phyloP scores from a whole-genome alignment of 2,329 filamentous ascomycete genomes.

The Coniochaeta hoffmannii region DNA sequence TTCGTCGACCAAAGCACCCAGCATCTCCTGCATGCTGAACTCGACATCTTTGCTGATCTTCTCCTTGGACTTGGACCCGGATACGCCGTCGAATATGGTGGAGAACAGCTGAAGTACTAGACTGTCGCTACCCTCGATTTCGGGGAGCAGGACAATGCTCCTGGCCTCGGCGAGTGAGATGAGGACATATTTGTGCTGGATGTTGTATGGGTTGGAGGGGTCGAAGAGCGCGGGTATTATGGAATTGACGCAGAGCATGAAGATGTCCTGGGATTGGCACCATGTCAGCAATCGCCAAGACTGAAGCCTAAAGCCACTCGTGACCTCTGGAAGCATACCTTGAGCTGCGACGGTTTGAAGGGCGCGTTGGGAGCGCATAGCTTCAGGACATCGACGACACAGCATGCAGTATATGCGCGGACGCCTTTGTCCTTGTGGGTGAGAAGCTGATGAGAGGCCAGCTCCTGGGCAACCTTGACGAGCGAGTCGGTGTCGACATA shows the following conservation, averaged over 20 bases:
- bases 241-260: conserved; percentile 76
- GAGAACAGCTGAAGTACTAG: conserved; percentile 78
- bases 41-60: conserved; percentile 89
- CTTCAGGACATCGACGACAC: conserved; percentile 85
- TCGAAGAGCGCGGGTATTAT: conserved; percentile 81
- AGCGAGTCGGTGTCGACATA: conserved; percentile 78
- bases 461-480: conserved; percentile 72
- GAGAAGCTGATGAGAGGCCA: conserved; percentile 74
- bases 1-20: conserved; percentile 84
- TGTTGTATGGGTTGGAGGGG: conserved; percentile 82
- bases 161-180: conserved; percentile 86
- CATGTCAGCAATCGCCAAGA: neutral
- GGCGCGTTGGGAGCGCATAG: conserved; percentile 93
- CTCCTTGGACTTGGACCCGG: conserved; percentile 67
- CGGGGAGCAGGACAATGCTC: conserved; percentile 85
- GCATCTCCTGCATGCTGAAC: conserved; percentile 80
- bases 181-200: conserved; percentile 86
- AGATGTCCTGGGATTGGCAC: conserved; percentile 65
- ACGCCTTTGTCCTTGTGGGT: conserved; percentile 92
- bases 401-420: conserved; percentile 80
- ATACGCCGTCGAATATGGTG: conserved; percentile 86
- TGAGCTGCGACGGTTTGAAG: conserved; percentile 82
- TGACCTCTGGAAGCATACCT: conserved; percentile 44
- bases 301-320: conserved; percentile 13
- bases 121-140: conserved; percentile 74